These are phyloP conservation scores for Chaetomium olivaceum DNA, from an alignment of 2,329 filamentous ascomycete species.

Conservation along the genomic window DNA sequence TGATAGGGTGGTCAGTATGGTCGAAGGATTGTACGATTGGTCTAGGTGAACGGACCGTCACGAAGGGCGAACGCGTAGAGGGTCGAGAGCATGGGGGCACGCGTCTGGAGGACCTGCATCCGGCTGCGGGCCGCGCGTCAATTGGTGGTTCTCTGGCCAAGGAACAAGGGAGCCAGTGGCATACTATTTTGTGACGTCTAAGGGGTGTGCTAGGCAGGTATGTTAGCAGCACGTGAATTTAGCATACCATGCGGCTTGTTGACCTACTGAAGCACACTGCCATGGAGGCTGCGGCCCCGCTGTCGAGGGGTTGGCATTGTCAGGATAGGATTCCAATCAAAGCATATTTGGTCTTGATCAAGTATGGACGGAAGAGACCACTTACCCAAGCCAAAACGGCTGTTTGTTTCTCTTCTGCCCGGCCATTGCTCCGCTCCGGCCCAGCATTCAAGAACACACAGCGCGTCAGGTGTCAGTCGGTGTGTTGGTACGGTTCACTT, in stretches of 20 bases:
- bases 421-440: conserved; percentile 21
- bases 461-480: not conserved
- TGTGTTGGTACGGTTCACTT: not conserved
- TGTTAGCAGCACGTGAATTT: conserved; percentile 9
- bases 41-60: conserved; percentile 20
- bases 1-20: not conserved
- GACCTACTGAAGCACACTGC: conserved; percentile 33
- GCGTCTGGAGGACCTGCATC: conserved; percentile 32
- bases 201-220: conserved; percentile 25
- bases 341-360: not conserved
- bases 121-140: conserved; percentile 21
- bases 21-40: not conserved
- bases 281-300: conserved; percentile 32
- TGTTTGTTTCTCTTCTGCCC: conserved; percentile 27
- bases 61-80: conserved; percentile 28
- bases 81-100: conserved; percentile 29
- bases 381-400: conserved; percentile 33
- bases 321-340: not conserved
- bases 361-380: not conserved
- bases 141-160: not conserved
- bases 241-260: not conserved
- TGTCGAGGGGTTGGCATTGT: conserved; percentile 10
- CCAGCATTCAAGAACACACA: conserved; percentile 1
- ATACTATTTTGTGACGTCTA: conserved; percentile 33
- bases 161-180: not conserved